Evolutionary conservation across 2,329 filamentous ascomycete species (phyloP), one percentile per base, ranked within the genome.

Genomic region (Pseudogymnoascus sp.): DNA sequence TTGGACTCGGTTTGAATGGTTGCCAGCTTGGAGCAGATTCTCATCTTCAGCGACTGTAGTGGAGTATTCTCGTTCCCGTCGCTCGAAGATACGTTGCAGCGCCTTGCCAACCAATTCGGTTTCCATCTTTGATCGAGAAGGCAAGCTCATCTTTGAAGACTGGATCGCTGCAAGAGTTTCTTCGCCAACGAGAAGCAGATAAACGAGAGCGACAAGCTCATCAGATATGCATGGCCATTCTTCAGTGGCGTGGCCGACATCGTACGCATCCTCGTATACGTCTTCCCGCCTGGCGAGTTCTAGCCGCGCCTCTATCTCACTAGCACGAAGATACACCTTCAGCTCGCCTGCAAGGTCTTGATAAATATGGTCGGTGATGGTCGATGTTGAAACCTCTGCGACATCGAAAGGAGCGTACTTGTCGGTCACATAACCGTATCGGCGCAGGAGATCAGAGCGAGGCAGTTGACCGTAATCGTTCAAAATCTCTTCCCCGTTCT

Each of bases 401-500:
- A 90, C 86, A 68, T 90, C 87, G 71, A 85, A 87, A 59, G 79
- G 74, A 5, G 82, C 76, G 69, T 90, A 88, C 66, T 85, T 85
- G 35, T 83, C 77, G 0, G 86, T 88, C 55, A 87, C 79, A 69
- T 88, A 89, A 14, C 88, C 88, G 70, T 90, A 89, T 49, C 87
- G 77, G 21, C 88, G 78, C 16, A 90, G 77, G 3, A 90, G 76
- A 69, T 90, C 88, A 2, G 85, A 83, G 40, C 85, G 80, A 5
- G 88, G 87, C 7, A 90, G 79, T 45, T 86, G 80, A 1, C 88
- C 88, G 67, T 89, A 89, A 72, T 88, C 86, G 68, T 89, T 89
- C 74, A 87, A 85, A 16, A 89, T 81, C 68, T 89, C 84, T 61
- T 87, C 81, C 4, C 83, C 83, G 14, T 76, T 75, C 21, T 71